These are phyloP conservation scores for Cyberlindnera veronae DNA, from an alignment of 805 yeast genomes.

Conservation along the genomic window DNA sequence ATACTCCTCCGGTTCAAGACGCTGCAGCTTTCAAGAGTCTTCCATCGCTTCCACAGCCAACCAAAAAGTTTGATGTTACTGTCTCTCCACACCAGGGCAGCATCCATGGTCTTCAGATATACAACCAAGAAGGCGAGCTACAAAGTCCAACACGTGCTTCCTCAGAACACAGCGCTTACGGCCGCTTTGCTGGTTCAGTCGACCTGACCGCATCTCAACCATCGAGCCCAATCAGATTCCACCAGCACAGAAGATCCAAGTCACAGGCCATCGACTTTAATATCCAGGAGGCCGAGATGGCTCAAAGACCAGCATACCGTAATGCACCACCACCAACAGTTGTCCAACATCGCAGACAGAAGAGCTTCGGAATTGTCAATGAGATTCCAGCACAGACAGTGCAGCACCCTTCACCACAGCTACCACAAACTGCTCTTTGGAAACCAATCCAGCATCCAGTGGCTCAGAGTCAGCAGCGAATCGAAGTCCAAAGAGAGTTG, in stretches of 20 bases:
- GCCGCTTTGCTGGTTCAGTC: conserved; percentile 10
- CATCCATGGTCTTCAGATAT: conserved; percentile 10
- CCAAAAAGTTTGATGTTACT: conserved; percentile 1
- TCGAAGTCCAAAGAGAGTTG: no score
- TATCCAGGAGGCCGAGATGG: conserved; percentile 1
- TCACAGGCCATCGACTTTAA: conserved; percentile 11
- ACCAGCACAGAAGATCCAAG: conserved; percentile 15
- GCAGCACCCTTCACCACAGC: neutral
- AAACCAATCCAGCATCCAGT: no score
- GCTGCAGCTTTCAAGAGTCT: conserved; percentile 1
- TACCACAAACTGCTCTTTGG: no score
- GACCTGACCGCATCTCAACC: neutral
- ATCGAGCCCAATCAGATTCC: conserved; percentile 7
- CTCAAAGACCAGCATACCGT: conserved; percentile 1
- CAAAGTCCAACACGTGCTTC: conserved; percentile 1
- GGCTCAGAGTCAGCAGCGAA: no score
- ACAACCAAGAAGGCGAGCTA: conserved; percentile 4
- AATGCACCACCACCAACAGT: neutral
- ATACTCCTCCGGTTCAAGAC: neutral
- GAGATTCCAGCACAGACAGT: neutral
- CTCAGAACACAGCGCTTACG: conserved; percentile 2
- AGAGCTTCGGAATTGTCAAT: neutral
- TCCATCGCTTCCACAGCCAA: conserved; percentile 9
- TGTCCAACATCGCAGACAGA: neutral
- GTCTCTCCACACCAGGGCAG: conserved; percentile 2